Conservation (phyloP, 495 filamentous ascomycete species). For the Xylaria flabelliformis region DNA sequence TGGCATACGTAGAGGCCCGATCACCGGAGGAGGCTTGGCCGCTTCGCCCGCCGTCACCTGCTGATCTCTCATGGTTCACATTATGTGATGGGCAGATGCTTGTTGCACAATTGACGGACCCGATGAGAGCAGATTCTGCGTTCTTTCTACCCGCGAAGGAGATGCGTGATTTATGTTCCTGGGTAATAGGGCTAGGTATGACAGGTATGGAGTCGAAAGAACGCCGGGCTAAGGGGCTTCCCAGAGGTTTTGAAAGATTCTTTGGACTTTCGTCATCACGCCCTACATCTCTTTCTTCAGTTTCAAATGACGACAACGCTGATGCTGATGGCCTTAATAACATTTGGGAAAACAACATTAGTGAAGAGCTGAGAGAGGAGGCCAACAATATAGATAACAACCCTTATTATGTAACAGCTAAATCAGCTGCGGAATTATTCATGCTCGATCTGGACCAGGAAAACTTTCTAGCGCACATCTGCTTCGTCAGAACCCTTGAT, state of each 20-base stretch:
- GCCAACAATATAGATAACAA: neutral
- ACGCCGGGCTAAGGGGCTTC: neutral
- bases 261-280: conserved; percentile 2
- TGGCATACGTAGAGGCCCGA: conserved; percentile 42
- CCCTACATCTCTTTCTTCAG: neutral
- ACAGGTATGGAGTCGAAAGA: neutral
- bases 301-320: neutral
- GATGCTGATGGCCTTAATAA: neutral
- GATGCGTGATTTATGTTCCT: neutral
- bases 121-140: conserved; percentile 23
- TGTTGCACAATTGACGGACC: conserved; percentile 34
- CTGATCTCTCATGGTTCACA: conserved; percentile 45
- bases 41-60: conserved; percentile 35
- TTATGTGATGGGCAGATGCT: conserved; percentile 40
- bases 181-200: neutral
- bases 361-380: neutral
- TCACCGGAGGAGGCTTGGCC: conserved; percentile 45
- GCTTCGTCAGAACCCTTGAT: conserved; percentile 45
- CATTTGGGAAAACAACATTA: neutral
- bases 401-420: conserved; percentile 25
- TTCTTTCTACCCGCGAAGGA: conserved; percentile 21
- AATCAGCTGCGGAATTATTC: conserved; percentile 34
- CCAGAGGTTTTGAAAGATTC: conserved; percentile 9
- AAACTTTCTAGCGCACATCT: conserved; percentile 43
- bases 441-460: conserved; percentile 34